Conservation (phyloP, 2,329 filamentous ascomycete genomes). For the Sclerotiophoma versabilis region DNA sequence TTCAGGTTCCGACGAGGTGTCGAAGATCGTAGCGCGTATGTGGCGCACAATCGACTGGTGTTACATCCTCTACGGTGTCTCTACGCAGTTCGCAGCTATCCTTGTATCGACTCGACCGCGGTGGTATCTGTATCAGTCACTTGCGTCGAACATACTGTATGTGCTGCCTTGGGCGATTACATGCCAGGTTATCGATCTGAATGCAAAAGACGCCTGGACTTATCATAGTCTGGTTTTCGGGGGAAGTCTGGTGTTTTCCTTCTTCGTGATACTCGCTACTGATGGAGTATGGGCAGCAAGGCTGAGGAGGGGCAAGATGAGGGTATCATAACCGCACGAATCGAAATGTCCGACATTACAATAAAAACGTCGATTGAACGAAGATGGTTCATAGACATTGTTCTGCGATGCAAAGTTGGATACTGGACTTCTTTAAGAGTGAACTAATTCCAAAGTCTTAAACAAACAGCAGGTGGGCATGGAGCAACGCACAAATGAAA, state of each 20-base stretch:
- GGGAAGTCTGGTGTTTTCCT: constrained; percentile 72
- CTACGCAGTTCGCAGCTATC: constrained; percentile 70
- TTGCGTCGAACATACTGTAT: constrained; percentile 71
- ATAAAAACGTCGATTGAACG: no score
- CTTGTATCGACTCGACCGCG: constrained; percentile 68
- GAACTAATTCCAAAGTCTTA: no score
- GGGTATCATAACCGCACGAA: no score
- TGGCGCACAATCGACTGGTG: constrained; percentile 65
- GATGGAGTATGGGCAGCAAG: constrained; percentile 61
- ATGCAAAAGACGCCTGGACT: constrained; percentile 66
- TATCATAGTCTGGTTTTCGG: constrained; percentile 73
- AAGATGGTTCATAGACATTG: no score
- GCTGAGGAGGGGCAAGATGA: constrained; percentile 42
- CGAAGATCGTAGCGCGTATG: constrained; percentile 69
- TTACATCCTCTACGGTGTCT: constrained; percentile 73
- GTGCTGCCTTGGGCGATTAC: constrained; percentile 76
- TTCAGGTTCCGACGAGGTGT: constrained; percentile 63
- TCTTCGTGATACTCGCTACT: constrained; percentile 62
- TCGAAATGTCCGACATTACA: no score
- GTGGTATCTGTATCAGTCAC: constrained; percentile 73
- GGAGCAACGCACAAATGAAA: no score
- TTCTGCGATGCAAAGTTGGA: no score
- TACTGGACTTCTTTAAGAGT: no score
- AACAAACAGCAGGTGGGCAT: no score
- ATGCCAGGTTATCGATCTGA: constrained; percentile 51